Evolutionary conservation across 306 rosid genomes (phyloP).

Genomic region (Purshia tridentata): DNA sequence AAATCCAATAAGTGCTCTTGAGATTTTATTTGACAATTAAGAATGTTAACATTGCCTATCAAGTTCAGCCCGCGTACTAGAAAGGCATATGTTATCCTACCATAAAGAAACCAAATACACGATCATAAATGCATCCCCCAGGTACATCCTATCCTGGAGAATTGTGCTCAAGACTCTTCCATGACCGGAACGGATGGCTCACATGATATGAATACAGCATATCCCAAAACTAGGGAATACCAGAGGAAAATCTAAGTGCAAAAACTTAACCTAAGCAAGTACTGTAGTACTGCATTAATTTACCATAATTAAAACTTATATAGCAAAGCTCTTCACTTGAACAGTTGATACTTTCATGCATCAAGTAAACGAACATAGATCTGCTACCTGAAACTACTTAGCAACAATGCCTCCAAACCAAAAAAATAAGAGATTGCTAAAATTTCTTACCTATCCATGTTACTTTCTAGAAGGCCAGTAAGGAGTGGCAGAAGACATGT

Average conservation of each 20-base stretch:
- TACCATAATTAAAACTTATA: neutral
- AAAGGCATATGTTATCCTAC: neutral
- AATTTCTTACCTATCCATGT: conserved; percentile 65
- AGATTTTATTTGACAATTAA: neutral
- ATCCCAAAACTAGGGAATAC: neutral
- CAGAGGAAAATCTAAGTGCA: neutral
- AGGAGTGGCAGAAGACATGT: conserved; percentile 74
- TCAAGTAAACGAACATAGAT: neutral
- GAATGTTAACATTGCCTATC: neutral
- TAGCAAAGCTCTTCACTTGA: neutral
- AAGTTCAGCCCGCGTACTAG: neutral
- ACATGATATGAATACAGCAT: neutral
- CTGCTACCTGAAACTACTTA: neutral
- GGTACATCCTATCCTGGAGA: neutral
- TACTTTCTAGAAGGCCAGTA: conserved; percentile 73
- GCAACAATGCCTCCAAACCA: neutral
- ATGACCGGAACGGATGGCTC: neutral
- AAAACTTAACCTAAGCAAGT: neutral
- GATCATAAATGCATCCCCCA: neutral
- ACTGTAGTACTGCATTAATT: neutral
- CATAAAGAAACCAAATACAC: neutral
- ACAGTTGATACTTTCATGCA: neutral
- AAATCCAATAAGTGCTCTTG: neutral
- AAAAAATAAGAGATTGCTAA: neutral
- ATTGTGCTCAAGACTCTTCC: neutral